Conservation (phyloP, 176 grass and related monocot species). For the Metroxylon sagu region DNA sequence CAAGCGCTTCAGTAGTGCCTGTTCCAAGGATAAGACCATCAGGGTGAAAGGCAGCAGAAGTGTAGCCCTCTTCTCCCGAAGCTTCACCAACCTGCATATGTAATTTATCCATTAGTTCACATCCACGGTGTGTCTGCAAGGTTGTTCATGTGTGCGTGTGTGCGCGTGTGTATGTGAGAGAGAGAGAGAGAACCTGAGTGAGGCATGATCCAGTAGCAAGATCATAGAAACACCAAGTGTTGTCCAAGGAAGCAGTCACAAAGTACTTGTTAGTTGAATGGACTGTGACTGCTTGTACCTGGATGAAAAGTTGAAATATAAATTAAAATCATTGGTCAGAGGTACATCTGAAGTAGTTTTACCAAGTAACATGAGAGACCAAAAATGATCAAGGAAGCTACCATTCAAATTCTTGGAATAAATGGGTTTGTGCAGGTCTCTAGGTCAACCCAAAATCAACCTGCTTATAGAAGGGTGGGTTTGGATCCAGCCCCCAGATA, state of each 20-base stretch:
- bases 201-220: slow-evolving; percentile 84
- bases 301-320: background rate
- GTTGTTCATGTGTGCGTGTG: too few species aligned
- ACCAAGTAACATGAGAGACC: too few species aligned
- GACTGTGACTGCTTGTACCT: slow-evolving; percentile 95
- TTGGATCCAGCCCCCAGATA: too few species aligned
- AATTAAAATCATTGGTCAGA: background rate
- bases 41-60: slow-evolving; percentile 84
- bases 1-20: slow-evolving; percentile 71
- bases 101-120: background rate
- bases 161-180: background rate
- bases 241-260: slow-evolving; percentile 87
- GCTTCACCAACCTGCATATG: slow-evolving; percentile 56
- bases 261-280: slow-evolving; percentile 95
- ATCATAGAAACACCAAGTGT: slow-evolving; percentile 99
- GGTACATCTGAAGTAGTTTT: too few species aligned
- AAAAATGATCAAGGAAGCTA: too few species aligned
- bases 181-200: slow-evolving; percentile 46
- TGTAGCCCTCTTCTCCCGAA: slow-evolving; percentile 75
- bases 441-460: too few species aligned
- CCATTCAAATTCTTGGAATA: too few species aligned
- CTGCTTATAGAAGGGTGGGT: too few species aligned
- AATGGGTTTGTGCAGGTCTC: too few species aligned
- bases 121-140: background rate
- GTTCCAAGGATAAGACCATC: slow-evolving; percentile 99